Evolutionary conservation across 208 protist genomes (phyloP).

Genomic region (Endotrypanum monterogeii): DNA sequence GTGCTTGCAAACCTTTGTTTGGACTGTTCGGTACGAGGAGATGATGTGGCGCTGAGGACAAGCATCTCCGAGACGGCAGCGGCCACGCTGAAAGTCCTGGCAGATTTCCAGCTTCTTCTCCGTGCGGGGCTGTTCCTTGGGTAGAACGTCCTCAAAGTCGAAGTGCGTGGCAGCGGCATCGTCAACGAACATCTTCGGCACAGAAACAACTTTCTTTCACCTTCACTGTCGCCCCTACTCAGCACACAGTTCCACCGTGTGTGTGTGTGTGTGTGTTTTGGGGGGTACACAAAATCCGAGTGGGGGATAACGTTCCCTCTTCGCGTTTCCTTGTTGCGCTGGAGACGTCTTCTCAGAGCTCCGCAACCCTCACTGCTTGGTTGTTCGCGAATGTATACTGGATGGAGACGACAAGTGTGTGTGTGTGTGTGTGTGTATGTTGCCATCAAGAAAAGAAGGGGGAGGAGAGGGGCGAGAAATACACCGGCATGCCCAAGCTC

Average conservation of each 20-base stretch:
- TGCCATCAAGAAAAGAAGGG: background rate
- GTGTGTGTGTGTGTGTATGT: too few relatives aligned
- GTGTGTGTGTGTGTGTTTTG: background rate
- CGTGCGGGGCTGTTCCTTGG: constrained; percentile 59
- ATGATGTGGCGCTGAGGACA: constrained; percentile 95
- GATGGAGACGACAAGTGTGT: background rate
- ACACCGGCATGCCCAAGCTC: too few relatives aligned
- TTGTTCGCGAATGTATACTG: background rate
- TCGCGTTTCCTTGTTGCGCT: background rate
- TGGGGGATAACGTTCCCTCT: background rate
- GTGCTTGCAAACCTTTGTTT: constrained; percentile 96
- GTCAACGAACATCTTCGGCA: constrained; percentile 65
- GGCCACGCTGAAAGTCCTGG: constrained; percentile 94
- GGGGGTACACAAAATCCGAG: background rate
- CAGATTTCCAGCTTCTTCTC: constrained; percentile 92
- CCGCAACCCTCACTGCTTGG: background rate
- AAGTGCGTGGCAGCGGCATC: constrained; percentile 57
- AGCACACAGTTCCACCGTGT: background rate
- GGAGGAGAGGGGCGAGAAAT: background rate
- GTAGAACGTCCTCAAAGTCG: constrained; percentile 80
- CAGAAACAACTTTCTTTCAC: background rate
- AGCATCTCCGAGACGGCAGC: constrained; percentile 91
- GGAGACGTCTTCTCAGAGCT: background rate
- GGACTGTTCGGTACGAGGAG: constrained; percentile 62
- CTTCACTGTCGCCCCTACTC: background rate